Conservation (phyloP, 2,329 filamentous ascomycete genomes). For the Fusarium buxicola region DNA sequence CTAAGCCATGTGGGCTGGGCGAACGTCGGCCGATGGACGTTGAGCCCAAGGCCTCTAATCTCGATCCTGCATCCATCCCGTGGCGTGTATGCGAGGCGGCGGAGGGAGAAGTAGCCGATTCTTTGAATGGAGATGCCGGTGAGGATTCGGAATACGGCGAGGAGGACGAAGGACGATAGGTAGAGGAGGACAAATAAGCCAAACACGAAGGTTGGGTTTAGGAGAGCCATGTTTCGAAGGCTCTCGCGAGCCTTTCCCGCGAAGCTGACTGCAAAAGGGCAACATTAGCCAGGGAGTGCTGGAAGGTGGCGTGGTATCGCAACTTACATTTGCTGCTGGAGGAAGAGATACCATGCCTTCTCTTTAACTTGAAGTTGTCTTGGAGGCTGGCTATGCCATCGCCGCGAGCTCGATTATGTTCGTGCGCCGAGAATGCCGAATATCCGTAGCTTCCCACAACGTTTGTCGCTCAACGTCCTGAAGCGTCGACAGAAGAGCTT, state of each 20-base stretch:
- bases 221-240: conserved; percentile 67
- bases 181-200: conserved; percentile 89
- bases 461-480: conserved; percentile 20
- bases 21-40: conserved; percentile 93
- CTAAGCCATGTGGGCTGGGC: conserved; percentile 97
- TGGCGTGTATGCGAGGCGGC: conserved; percentile 89
- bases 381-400: conserved; percentile 44
- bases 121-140: conserved; percentile 97
- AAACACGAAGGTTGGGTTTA: conserved; percentile 84
- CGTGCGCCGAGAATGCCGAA: conserved; percentile 35
- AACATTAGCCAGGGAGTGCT: conserved; percentile 42
- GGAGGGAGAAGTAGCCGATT: conserved; percentile 90
- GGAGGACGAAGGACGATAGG: conserved; percentile 90
- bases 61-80: conserved; percentile 91
- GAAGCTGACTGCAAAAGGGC: conserved; percentile 36
- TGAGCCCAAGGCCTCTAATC: conserved; percentile 87
- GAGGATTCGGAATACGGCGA: conserved; percentile 90
- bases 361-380: conserved; percentile 31
- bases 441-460: conserved; percentile 35
- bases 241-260: conserved; percentile 42
- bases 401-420: conserved; percentile 29
- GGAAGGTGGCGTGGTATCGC: conserved; percentile 39
- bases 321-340: conserved; percentile 41
- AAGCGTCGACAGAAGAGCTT: conserved; percentile 10
- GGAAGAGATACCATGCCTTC: conserved; percentile 47